These are phyloP conservation scores for Penicillium sp. DNA, from an alignment of 2,329 filamentous ascomycete genomes.

Conservation along the genomic window DNA sequence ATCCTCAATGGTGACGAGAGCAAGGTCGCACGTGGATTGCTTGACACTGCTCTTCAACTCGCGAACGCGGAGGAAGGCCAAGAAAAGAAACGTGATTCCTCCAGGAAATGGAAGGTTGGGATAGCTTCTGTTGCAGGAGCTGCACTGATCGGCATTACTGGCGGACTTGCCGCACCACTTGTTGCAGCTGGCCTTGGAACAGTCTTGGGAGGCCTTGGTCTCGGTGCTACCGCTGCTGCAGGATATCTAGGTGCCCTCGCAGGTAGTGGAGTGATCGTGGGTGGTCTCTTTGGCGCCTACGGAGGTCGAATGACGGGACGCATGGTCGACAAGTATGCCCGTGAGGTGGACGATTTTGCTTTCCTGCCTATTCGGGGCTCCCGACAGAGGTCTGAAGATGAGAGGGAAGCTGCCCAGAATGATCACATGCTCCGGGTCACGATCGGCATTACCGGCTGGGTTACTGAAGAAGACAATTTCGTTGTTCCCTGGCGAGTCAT, in stretches of 20 bases:
- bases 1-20: conserved; percentile 63
- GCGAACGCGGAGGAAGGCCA: no score
- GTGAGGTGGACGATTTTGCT: conserved; percentile 79
- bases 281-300: conserved; percentile 85
- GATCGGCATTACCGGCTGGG: conserved; percentile 74
- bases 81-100: conserved; percentile 55
- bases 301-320: conserved; percentile 71
- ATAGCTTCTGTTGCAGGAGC: conserved; percentile 81
- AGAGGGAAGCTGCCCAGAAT: conserved; percentile 36
- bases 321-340: conserved; percentile 79
- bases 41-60: conserved; percentile 70
- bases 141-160: conserved; percentile 73
- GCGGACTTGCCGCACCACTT: conserved; percentile 67
- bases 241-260: conserved; percentile 73
- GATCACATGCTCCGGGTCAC: conserved; percentile 68
- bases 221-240: conserved; percentile 65
- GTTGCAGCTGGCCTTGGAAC: conserved; percentile 70
- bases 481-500: conserved; percentile 69
- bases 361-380: conserved; percentile 68
- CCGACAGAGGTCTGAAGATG: conserved; percentile 36
- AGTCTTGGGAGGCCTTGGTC: conserved; percentile 65
- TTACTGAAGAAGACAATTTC: conserved; percentile 63
- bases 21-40: conserved; percentile 63
- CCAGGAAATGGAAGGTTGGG: conserved; percentile 72
- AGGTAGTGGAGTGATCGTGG: conserved; percentile 69